Conservation (phyloP, 495 filamentous ascomycete genomes). For the Mytilinidion resinicola region DNA sequence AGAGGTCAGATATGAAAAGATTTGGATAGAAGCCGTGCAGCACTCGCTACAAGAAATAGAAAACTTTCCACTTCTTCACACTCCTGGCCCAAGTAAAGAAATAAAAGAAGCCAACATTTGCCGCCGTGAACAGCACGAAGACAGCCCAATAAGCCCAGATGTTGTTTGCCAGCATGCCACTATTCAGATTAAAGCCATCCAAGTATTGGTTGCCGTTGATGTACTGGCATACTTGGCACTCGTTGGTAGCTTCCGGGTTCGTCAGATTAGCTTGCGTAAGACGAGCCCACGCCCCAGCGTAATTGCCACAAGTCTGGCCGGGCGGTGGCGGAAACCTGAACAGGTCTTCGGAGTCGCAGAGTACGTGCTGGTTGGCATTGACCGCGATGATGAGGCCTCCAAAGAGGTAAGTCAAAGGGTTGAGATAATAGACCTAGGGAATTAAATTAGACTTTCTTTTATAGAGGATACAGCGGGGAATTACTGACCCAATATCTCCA, state of each 20-base stretch:
- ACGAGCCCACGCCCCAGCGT: slow-evolving; percentile 29
- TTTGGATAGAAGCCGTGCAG: no score
- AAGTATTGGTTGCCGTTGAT: background rate
- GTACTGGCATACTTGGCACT: background rate
- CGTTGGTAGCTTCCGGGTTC: background rate
- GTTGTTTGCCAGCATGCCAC: background rate
- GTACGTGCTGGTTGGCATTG: slow-evolving; percentile 40
- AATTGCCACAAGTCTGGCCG: slow-evolving; percentile 44
- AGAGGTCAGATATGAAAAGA: no score
- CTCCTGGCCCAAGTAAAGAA: slow-evolving; percentile 4
- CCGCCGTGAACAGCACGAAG: background rate
- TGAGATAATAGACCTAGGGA: slow-evolving; percentile 49
- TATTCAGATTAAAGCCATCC: background rate
- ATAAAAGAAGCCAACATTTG: background rate
- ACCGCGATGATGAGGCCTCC: slow-evolving; percentile 43
- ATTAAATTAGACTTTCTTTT: no score
- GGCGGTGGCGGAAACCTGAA: slow-evolving; percentile 45
- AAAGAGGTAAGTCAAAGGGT: slow-evolving; percentile 51
- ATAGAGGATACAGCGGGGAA: no score
- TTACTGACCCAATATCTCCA: slow-evolving; percentile 32
- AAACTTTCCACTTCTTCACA: background rate
- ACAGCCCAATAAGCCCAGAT: background rate
- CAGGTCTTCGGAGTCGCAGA: slow-evolving; percentile 42
- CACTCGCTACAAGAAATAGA: slow-evolving; percentile 3
- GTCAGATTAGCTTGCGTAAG: background rate